Evolutionary conservation across 345 rosid species (phyloP).

Genomic region (Lepidium didymum): DNA sequence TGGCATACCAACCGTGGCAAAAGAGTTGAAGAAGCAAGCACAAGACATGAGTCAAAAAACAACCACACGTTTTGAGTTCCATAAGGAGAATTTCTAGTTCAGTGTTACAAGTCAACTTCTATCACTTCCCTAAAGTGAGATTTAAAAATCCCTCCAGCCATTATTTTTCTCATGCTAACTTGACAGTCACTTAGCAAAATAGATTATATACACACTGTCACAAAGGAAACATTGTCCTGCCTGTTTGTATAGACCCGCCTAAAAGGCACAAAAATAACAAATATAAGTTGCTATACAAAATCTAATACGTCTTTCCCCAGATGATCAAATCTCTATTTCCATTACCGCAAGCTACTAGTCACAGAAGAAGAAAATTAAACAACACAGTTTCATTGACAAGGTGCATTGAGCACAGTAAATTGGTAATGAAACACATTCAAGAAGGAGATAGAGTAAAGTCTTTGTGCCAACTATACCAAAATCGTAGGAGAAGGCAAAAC

Average conservation of each 20-base stretch:
- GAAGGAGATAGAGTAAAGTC: neutral
- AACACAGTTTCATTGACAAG: neutral
- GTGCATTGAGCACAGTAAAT: neutral
- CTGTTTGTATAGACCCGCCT: slow-evolving; percentile 29
- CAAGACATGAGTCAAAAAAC: slow-evolving; percentile 65
- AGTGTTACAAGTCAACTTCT: slow-evolving; percentile 7
- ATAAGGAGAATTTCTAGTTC: slow-evolving; percentile 78
- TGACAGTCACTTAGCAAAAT: slow-evolving; percentile 19
- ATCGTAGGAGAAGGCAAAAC: neutral
- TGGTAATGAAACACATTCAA: neutral
- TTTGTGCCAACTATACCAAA: neutral
- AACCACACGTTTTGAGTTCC: slow-evolving; percentile 80
- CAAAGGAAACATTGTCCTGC: slow-evolving; percentile 11
- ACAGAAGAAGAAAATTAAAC: neutral
- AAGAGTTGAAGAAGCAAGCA: slow-evolving; percentile 71
- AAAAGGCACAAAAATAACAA: slow-evolving; percentile 24
- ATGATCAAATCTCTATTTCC: neutral
- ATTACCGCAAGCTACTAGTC: slow-evolving; percentile 10
- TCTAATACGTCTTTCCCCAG: neutral
- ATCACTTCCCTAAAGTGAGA: slow-evolving; percentile 18
- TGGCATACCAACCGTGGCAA: slow-evolving; percentile 80
- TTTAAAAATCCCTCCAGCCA: slow-evolving; percentile 7
- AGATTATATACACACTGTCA: slow-evolving; percentile 16
- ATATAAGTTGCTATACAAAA: slow-evolving; percentile 5
- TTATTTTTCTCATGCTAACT: slow-evolving; percentile 26